Conservation (phyloP, 2,329 filamentous ascomycete species). For the Ophiostoma populinum region DNA sequence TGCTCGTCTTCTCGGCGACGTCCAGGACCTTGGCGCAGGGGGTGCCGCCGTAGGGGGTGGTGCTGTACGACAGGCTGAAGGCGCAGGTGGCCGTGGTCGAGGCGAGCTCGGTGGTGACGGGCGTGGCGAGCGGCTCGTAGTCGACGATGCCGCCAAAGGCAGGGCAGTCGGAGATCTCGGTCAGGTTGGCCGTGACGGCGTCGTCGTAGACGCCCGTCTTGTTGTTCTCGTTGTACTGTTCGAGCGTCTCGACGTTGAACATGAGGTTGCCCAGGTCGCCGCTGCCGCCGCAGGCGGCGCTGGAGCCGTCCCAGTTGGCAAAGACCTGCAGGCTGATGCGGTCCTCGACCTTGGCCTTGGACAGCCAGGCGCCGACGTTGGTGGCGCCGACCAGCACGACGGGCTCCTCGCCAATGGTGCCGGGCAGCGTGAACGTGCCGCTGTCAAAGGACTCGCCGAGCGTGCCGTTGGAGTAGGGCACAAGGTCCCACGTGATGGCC, state of each 20-base stretch:
- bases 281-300: neutral
- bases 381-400: conserved; percentile 3
- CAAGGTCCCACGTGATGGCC: conserved; percentile 1
- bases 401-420: neutral
- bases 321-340: conserved; percentile 1
- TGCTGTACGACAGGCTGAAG: no score
- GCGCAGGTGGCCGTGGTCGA: neutral
- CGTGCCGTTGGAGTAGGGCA: neutral
- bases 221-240: neutral
- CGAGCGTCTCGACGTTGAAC: conserved; percentile 1
- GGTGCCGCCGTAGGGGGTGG: no score
- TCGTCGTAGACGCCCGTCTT: neutral
- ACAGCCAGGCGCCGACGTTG: conserved; percentile 6
- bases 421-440: neutral
- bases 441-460: neutral
- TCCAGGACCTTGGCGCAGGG: no score
- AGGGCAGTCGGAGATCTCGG: conserved; percentile 4
- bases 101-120: neutral
- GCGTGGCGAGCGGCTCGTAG: neutral
- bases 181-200: conserved; percentile 1
- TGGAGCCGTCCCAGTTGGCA: neutral
- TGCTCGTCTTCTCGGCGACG: no score
- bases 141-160: conserved; percentile 2
- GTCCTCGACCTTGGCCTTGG: neutral
- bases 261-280: conserved; percentile 1